phyloP scores from a whole-genome alignment of 2,329 filamentous ascomycete genomes.

The Fusarium hostae region DNA sequence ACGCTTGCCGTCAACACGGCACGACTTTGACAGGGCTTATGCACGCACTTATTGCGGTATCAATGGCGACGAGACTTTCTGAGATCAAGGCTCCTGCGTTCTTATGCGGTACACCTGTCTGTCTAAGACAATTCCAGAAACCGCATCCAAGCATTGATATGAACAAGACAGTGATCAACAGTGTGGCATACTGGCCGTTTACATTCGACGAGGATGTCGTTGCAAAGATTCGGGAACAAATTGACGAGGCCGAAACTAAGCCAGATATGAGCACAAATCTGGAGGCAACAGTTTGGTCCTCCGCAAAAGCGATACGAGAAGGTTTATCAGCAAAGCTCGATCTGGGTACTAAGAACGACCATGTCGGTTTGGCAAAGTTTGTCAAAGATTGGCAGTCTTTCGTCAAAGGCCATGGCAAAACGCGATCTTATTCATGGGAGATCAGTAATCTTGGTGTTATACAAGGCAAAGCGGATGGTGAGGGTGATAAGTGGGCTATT shows the following conservation, averaged over 20 bases:
- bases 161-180: conserved; percentile 6
- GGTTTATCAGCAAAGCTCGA: conserved; percentile 35
- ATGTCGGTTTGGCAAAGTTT: conserved; percentile 4
- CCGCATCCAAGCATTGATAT: not conserved
- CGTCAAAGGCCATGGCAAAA: not conserved
- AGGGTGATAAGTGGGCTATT: not conserved
- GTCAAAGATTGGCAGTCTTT: conserved; percentile 21
- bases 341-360: conserved; percentile 7
- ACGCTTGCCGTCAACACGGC: not conserved
- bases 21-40: conserved; percentile 20
- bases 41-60: not conserved
- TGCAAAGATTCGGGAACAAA: not conserved
- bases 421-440: conserved; percentile 6
- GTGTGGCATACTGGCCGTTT: conserved; percentile 4
- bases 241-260: not conserved
- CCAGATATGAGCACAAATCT: not conserved
- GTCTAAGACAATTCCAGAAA: conserved; percentile 5
- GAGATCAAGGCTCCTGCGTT: conserved; percentile 6
- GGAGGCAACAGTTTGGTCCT: conserved; percentile 33
- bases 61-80: not conserved
- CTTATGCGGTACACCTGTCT: conserved; percentile 9
- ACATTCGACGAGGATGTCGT: not conserved
- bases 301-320: conserved; percentile 26
- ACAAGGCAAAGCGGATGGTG: not conserved
- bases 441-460: conserved; percentile 28